Percentiles rank a stretch among this genome's conserved stretches.
These are phyloP conservation scores for Zygosaccharomyces sapae DNA, from an alignment of 1,139 yeast genomes.

Conservation along the genomic window DNA sequence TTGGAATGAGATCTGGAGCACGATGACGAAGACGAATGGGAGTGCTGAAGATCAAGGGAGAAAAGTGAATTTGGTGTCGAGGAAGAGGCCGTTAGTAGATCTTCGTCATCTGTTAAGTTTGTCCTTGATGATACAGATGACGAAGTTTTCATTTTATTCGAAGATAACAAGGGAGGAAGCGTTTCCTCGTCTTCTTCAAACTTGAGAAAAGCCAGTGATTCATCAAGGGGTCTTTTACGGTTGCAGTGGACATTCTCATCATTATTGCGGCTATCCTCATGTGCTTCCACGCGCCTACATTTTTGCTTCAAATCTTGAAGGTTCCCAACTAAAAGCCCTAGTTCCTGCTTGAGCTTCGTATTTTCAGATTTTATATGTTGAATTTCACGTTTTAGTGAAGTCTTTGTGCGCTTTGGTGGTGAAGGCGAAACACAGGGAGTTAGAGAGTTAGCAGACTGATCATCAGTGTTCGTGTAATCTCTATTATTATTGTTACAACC, in stretches of 20 bases:
- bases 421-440: neutral
- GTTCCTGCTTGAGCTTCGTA: conserved; percentile 25
- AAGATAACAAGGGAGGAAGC: conserved; percentile 17
- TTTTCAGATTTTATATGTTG: conserved; percentile 24
- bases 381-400: conserved; percentile 24
- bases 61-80: conserved; percentile 29
- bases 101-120: conserved; percentile 25
- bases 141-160: conserved; percentile 19
- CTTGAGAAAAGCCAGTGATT: conserved; percentile 30
- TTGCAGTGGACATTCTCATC: neutral
- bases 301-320: conserved; percentile 25
- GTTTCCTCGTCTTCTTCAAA: conserved; percentile 34
- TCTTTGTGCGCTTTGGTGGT: conserved; percentile 11
- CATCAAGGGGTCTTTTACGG: conserved; percentile 17
- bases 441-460: neutral
- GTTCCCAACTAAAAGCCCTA: conserved; percentile 24
- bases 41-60: conserved; percentile 23
- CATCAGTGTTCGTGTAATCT: neutral
- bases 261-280: neutral
- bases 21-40: conserved; percentile 14
- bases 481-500: neutral
- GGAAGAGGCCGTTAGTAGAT: conserved; percentile 20
- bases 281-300: conserved; percentile 11
- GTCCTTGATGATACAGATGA: conserved; percentile 22
- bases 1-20: conserved; percentile 2